Percentiles rank a stretch among this genome's conserved stretches.
Conservation (phyloP, 2,329 filamentous ascomycete species). For the Monosporascus sp. region DNA sequence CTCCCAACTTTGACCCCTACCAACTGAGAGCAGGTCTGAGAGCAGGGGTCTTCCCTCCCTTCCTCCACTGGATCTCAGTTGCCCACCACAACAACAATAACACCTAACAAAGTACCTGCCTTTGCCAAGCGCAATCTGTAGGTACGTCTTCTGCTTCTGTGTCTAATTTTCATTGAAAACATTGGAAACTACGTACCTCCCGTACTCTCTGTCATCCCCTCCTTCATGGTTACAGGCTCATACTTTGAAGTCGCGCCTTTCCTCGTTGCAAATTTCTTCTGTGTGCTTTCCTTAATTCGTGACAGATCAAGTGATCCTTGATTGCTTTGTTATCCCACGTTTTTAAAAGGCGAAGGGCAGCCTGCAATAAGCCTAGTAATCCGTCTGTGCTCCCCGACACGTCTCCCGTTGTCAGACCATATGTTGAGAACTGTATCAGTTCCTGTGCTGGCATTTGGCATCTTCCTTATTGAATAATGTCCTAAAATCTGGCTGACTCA, state of each 20-base stretch:
- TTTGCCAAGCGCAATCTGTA: not conserved
- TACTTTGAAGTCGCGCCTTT: not conserved
- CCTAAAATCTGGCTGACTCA: constrained; percentile 9
- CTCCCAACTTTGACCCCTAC: not conserved
- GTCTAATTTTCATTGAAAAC: not conserved
- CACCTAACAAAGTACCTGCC: not conserved
- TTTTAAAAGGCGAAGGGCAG: constrained; percentile 2
- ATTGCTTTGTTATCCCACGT: not conserved
- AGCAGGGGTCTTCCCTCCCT: constrained; percentile 17
- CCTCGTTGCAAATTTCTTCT: not conserved
- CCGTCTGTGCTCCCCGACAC: not conserved
- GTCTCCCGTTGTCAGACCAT: not conserved
- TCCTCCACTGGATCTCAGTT: constrained; percentile 12
- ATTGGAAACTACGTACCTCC: not conserved
- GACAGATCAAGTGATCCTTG: not conserved
- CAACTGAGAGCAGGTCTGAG: not conserved
- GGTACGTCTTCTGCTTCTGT: not conserved
- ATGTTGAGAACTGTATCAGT: not conserved
- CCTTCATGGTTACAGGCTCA: not conserved
- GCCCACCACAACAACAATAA: constrained; percentile 19
- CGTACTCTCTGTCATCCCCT: not conserved
- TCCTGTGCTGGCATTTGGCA: not conserved
- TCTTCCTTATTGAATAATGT: not conserved
- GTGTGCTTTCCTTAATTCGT: not conserved
- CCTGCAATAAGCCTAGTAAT: constrained; percentile 6